Evolutionary conservation across 129 eudicot species (phyloP), one percentile per base, ranked within the genome.

Genomic region (Arctium minus): DNA sequence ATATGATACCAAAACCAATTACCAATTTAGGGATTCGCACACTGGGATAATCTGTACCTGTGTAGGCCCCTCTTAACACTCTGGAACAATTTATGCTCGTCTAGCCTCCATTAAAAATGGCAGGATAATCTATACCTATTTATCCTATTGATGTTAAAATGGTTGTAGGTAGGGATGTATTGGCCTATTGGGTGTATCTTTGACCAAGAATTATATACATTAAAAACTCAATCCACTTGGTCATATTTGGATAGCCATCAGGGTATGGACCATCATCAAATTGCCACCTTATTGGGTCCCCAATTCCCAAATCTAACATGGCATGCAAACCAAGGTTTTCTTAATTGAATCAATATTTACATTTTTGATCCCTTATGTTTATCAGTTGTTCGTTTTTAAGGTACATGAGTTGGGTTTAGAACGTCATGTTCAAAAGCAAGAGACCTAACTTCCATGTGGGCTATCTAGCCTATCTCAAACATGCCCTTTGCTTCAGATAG

Each of bases 251-350:
- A 9, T 36, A 40, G 37, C n/a, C 69, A 27, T 29, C 12, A 22
- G 71, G 40, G 60, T 72, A 64, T 78, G 29, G 70, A 53, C 31
- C 82, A 38, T 78, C 62, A 5, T 37, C 30, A 67, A 67, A 42
- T 30, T 65, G 42, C 12, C 75, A 12, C 42, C 40, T 13, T 29
- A 67, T 29, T 67, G 82, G 82, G 75, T 13, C 82, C 82, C 65
- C 68, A 79, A 31, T 68, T 13, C 75, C 75, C 65, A 79, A 79
- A 44, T 79, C 82, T 78, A 40, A 39, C 67, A 68, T 79, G 75
- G 7, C 82, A 79, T 74, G 76, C 76, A 8, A 79, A 0, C 22
- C 69, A 69, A 79, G 36, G n/a, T 30, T 65, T 65, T 65, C 29
- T 40, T 69, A 68, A 79, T 69, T 40, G 82, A 64, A 27, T 30